A percentile compares a stretch with the other conserved stretches of the same genome.
phyloP scores from a whole-genome alignment of 768 basidiomycete genomes.

The Psilocybe cyanescens region DNA sequence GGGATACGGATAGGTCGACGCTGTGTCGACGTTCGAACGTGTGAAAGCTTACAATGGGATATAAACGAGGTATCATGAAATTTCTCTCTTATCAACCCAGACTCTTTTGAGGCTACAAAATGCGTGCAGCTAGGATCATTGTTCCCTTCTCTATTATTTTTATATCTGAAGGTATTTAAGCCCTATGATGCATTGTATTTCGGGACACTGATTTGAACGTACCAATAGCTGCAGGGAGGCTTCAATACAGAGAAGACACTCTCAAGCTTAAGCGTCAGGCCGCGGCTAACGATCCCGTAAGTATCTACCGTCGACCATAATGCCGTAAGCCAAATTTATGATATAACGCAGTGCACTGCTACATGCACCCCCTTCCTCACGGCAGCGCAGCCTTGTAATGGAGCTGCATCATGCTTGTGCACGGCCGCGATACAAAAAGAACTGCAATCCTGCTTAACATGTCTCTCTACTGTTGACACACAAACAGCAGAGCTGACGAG shows the following conservation, averaged over 20 bases:
- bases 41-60: no score
- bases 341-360: not conserved
- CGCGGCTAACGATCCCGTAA: not conserved
- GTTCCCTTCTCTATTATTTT: not conserved
- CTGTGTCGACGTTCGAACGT: no score
- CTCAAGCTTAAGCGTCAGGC: not conserved
- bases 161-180: not conserved
- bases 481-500: not conserved
- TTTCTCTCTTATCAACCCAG: no score
- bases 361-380: conserved; percentile 5
- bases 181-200: not conserved
- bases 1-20: no score
- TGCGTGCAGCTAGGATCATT: not conserved
- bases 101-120: not conserved
- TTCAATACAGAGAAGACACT: not conserved
- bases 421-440: conserved; percentile 1
- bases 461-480: not conserved
- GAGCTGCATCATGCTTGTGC: conserved; percentile 5
- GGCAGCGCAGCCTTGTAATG: conserved; percentile 6
- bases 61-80: no score
- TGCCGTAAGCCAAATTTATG: not conserved
- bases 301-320: not conserved
- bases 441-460: conserved; percentile 7
- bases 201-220: not conserved
- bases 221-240: not conserved